Evolutionary conservation across 192 early-diverging fungal genomes (phyloP), one percentile per base, ranked within the genome.

Genomic region (Umbelopsis ramanniana): DNA sequence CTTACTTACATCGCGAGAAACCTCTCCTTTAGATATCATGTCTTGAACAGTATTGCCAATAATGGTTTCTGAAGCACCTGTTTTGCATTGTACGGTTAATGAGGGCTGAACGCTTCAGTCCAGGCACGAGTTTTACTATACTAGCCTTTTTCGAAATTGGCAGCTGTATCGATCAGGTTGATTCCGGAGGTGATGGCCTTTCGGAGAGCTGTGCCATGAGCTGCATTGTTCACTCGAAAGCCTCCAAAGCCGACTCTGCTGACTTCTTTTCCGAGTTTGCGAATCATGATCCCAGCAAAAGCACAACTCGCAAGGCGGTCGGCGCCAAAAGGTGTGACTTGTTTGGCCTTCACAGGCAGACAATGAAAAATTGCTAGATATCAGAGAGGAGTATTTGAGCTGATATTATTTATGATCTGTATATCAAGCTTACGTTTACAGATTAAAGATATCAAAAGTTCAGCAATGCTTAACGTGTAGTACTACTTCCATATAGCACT

Each of bases 111-210:
- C 6, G 40, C 10, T 43, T 37, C 23, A 46, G 7, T 45, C 35
- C 54, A 29, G 50, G 26, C 40, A 22, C 53, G n/a, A 43, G 40
- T 46, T 53, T 50, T 47, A 38, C 17, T 10, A 43, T 12, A 72
- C 66, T 22, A 74, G 77, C 92, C 93, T 52, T 81, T 71, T 69
- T 89, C 89, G 85, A 94, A 94, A 74, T 93, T 88, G 10, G 81
- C 71, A 40, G 88, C 83, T 5, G 90, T 91, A 79, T 94, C 93
- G 55, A 94, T 88, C 22, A 93, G 81, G 72, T 93, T 92, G 23
- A 92, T 85, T 26, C 91, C 91, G 15, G 75, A 68, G 53, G 79
- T 67, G 7, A 92, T 74, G 12, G 93, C 91, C 45, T 74, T 54
- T 10, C 74, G 21, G 7, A 94, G 53, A 6, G 91, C 90, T 6